Conservation (phyloP, 306 rosid genomes). For the Prunus dulcis region DNA sequence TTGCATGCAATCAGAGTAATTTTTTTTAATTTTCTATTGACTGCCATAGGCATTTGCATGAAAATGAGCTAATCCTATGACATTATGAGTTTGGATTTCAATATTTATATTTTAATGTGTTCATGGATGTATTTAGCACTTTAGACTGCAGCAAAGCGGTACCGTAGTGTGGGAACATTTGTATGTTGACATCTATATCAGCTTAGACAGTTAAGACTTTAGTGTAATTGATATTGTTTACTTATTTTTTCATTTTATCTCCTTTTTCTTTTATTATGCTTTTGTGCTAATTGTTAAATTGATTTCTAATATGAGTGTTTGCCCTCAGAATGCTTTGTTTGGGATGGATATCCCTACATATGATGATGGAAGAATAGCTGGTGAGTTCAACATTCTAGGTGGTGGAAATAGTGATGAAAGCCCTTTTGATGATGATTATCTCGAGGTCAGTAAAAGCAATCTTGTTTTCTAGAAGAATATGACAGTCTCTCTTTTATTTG, state of each 20-base stretch:
- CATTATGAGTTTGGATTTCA: neutral
- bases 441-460: slow-evolving; percentile 51
- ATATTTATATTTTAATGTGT: neutral
- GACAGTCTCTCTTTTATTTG: neutral
- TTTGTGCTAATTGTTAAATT: slow-evolving; percentile 1
- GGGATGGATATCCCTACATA: slow-evolving; percentile 80
- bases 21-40: neutral
- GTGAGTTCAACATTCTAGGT: slow-evolving; percentile 39
- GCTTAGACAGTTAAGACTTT: neutral
- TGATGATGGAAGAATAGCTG: slow-evolving; percentile 47
- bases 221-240: neutral
- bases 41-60: neutral
- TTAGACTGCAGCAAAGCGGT: neutral
- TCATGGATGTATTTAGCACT: neutral
- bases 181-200: neutral
- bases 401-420: slow-evolving; percentile 39
- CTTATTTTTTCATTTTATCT: neutral
- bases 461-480: slow-evolving; percentile 12
- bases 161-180: neutral
- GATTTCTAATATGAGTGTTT: slow-evolving; percentile 23
- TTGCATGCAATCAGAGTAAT: neutral
- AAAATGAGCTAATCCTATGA: neutral
- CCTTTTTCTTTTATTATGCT: neutral
- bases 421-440: slow-evolving; percentile 57
- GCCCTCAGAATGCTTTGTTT: slow-evolving; percentile 69